Conservation (phyloP, 768 basidiomycete species). For the Trametes coccinea region DNA sequence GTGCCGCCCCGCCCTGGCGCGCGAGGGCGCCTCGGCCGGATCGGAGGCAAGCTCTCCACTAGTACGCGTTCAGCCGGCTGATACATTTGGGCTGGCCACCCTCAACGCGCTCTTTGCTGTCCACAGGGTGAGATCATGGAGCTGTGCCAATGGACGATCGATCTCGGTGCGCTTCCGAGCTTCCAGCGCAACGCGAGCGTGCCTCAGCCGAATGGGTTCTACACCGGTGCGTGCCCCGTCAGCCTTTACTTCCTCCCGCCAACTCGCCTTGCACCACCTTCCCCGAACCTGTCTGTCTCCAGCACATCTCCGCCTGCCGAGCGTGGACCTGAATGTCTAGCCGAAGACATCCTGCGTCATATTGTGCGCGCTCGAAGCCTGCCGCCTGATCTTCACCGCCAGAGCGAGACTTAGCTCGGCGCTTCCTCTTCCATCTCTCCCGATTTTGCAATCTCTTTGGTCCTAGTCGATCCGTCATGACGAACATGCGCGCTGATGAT, state of each 20-base stretch:
- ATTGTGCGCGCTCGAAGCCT: not conserved
- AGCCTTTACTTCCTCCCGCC: not conserved
- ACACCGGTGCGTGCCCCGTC: conserved; percentile 56
- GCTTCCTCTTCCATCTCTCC: not conserved
- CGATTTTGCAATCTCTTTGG: not conserved
- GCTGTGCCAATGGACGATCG: conserved; percentile 86
- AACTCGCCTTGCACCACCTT: not conserved
- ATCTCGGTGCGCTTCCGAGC: conserved; percentile 73
- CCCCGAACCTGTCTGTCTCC: not conserved
- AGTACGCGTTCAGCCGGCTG: not conserved
- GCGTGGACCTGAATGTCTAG: not conserved
- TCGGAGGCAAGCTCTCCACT: conserved; percentile 22
- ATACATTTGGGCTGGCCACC: not conserved
- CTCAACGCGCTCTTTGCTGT: not conserved
- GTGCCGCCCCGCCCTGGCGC: conserved; percentile 2
- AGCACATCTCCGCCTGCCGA: not conserved
- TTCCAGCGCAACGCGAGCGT: conserved; percentile 72
- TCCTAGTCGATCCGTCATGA: conserved; percentile 4
- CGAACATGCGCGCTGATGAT: not conserved
- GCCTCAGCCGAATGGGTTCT: conserved; percentile 65
- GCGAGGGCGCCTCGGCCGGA: conserved; percentile 18
- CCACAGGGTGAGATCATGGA: conserved; percentile 66
- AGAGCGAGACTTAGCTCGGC: not conserved
- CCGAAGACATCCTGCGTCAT: not conserved
- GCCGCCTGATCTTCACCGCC: not conserved